Evolutionary conservation across 1,284 basidiomycete species (phyloP), one percentile per base, ranked within the genome.

Genomic region (Puccinia polysora): DNA sequence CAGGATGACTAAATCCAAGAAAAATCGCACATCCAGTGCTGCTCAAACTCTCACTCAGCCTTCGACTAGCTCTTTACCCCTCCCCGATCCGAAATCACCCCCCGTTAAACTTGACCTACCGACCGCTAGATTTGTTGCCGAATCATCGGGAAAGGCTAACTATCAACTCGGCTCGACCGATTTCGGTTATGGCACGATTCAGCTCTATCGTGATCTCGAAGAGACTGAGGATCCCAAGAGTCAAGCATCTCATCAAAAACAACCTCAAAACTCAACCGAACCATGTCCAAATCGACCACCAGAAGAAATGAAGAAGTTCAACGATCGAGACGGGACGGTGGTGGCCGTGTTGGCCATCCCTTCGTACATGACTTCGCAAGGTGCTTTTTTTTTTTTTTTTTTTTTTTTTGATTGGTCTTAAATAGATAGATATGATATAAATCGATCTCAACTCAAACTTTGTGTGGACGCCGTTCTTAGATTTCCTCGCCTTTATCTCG

Each of bases 271-370:
- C 34, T 7, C 40, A 60, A 45, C 28, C 23, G 58, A 52, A 36
- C 43, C 43, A 60, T 38, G 43, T 8, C 25, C 3, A 23, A 64
- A 34, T 34, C 18, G 49, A 32, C 60, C 28, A 15, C 23, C 7
- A 23, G 34, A 20, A 7, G 28, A 64, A 47, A 49, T 43, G 47
- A 40, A 73, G 76, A 25, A 69, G 68, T 2, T 77, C 76, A 32
- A 63, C 18, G 77, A 79, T 15, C 79, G 80, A 18, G 80, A 84
- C 55, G 84, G 83, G 0, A 83, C 89, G 25, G 86, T 89, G 75
- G 84, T 98, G 0, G 93, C 87, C 18, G 89, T 97, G 7, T 84
- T 97, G 5, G 91, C 92, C 30, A 91, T 98, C 8, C 96, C 95
- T 0, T 84, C 89, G 0, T 91, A 89, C 86, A 93, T 97, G 88